A percentile compares a stretch with the other conserved stretches of the same genome.
phyloP scores from a whole-genome alignment of 805 yeast genomes.

The Candida vartiovaarae region DNA sequence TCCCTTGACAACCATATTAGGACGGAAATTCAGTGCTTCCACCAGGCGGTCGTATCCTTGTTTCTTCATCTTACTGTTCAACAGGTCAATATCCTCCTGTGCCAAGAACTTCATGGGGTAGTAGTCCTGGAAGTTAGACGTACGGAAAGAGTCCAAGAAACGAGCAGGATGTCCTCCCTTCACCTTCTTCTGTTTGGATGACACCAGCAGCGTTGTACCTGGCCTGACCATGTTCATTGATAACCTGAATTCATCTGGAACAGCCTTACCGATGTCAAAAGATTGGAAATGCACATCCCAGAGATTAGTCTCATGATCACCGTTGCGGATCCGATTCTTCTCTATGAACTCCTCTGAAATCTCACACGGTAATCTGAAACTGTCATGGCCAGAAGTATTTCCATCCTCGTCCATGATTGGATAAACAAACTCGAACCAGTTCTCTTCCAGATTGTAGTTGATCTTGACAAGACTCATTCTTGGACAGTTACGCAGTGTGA shows the following conservation, averaged over 20 bases:
- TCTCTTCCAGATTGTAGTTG: constrained; percentile 10
- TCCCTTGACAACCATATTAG: constrained; percentile 12
- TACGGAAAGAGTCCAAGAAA: constrained; percentile 6
- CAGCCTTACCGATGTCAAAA: constrained; percentile 13
- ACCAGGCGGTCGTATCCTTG: constrained; percentile 5
- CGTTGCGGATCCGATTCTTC: constrained; percentile 3
- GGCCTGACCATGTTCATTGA: constrained; percentile 15
- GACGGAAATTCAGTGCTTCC: constrained; percentile 15
- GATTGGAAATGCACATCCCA: constrained; percentile 17
- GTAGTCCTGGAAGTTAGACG: constrained; percentile 18
- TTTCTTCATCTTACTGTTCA: constrained; percentile 7
- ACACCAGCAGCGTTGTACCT: constrained; percentile 13
- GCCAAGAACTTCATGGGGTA: constrained; percentile 16
- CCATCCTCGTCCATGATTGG: constrained; percentile 10
- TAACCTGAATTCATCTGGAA: constrained; percentile 13
- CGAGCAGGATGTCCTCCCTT: constrained; percentile 13
- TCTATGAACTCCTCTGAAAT: constrained; percentile 12
- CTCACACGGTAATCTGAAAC: constrained; percentile 16
- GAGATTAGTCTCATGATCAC: constrained; percentile 7
- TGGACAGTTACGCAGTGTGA: constrained; percentile 13
- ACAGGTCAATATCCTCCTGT: constrained; percentile 9
- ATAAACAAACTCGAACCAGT: constrained; percentile 17
- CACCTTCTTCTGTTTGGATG: constrained; percentile 14
- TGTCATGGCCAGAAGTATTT: neutral
- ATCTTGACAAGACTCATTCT: constrained; percentile 12